Evolutionary conservation across 495 filamentous ascomycete species (phyloP).

Genomic region (Talaromyces trachyspermus): DNA sequence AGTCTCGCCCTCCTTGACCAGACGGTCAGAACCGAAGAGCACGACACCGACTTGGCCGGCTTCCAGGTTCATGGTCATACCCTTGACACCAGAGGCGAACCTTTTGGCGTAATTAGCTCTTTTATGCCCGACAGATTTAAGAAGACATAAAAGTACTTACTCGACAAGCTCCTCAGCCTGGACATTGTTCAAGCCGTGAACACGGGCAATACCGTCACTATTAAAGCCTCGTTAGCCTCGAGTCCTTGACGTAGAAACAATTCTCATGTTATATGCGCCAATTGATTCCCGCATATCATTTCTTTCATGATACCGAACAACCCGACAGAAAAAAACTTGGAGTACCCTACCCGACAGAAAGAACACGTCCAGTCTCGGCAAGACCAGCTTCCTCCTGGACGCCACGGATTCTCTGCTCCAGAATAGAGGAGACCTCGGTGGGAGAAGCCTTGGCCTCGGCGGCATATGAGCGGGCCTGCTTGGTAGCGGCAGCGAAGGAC

Average conservation of each 20-base stretch:
- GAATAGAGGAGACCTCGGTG: conserved; percentile 97
- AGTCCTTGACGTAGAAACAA: too few species aligned
- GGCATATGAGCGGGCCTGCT: conserved; percentile 85
- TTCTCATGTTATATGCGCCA: too few species aligned
- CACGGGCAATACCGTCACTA: conserved; percentile 99
- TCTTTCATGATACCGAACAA: too few species aligned
- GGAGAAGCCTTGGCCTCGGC: conserved; percentile 89
- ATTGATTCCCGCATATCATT: too few species aligned
- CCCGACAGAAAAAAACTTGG: too few species aligned
- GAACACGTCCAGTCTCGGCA: conserved; percentile 96
- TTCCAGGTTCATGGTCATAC: conserved; percentile 99
- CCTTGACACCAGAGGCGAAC: conserved; percentile 99
- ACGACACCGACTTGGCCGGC: conserved; percentile 99
- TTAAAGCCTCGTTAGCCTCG: conserved; percentile 10
- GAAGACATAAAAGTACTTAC: conserved; percentile 76
- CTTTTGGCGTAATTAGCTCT: conserved; percentile 50
- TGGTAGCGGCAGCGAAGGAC: conserved; percentile 59
- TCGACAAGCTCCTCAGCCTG: conserved; percentile 99
- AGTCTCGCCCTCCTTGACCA: conserved; percentile 98
- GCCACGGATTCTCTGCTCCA: conserved; percentile 97
- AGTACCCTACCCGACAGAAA: conserved; percentile 94
- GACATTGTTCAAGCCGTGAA: conserved; percentile 99
- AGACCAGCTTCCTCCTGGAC: conserved; percentile 92
- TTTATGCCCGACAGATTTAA: too few species aligned
- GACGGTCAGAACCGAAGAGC: conserved; percentile 99